phyloP scores from a whole-genome alignment of 192 early-diverging fungal species.

The Gonapodya sp. region DNA sequence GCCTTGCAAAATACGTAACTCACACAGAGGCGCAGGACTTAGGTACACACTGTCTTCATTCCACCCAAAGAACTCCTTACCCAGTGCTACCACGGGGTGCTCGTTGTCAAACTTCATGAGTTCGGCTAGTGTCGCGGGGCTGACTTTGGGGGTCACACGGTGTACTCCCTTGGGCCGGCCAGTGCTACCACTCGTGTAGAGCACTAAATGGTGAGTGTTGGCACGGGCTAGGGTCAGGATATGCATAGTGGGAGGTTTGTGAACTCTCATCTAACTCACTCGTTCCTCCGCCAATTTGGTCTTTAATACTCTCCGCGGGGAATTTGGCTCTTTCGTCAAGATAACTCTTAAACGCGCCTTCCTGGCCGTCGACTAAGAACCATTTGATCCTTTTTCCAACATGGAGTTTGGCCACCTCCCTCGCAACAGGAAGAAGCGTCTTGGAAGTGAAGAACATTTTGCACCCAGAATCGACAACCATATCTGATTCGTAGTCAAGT shows the following conservation, averaged over 20 bases:
- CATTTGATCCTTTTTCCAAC: background rate
- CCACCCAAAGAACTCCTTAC: background rate
- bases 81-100: background rate
- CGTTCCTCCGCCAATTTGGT: background rate
- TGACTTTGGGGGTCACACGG: background rate
- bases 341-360: background rate
- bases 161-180: conserved; percentile 4
- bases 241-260: background rate
- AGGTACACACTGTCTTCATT: background rate
- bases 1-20: background rate
- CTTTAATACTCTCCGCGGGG: background rate
- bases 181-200: background rate
- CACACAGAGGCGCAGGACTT: background rate
- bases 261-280: no score
- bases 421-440: background rate
- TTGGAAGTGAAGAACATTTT: background rate
- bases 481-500: no score
- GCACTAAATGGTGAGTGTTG: background rate
- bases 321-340: background rate
- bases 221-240: background rate
- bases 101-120: background rate
- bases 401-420: background rate
- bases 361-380: background rate
- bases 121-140: background rate
- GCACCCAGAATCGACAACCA: conserved; percentile 6